These are phyloP conservation scores for Sporobolomyces phaffii DNA, from an alignment of 768 basidiomycete genomes.

Conservation along the genomic window DNA sequence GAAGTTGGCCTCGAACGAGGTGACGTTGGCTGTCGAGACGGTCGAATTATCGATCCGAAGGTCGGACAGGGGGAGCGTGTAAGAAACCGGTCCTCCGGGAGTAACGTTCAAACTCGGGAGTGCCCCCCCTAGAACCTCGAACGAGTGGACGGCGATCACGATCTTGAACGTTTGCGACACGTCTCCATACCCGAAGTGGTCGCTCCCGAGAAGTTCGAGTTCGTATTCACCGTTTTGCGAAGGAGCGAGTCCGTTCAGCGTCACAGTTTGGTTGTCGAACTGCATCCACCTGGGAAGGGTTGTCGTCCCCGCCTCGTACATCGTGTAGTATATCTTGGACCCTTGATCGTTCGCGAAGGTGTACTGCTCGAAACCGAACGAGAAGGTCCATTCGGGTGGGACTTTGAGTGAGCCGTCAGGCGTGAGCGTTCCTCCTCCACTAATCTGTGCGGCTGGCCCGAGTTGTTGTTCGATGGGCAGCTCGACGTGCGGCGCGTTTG, in stretches of 20 bases:
- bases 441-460: constrained; percentile 21
- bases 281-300: constrained; percentile 67
- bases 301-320: constrained; percentile 62
- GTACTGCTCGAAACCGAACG: constrained; percentile 67
- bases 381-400: constrained; percentile 80
- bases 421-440: constrained; percentile 38
- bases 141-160: constrained; percentile 62
- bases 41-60: constrained; percentile 60
- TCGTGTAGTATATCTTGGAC: constrained; percentile 58
- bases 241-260: constrained; percentile 74
- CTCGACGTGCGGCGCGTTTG: constrained; percentile 51
- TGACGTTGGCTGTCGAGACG: constrained; percentile 58
- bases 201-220: constrained; percentile 63
- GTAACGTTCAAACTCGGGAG: constrained; percentile 50
- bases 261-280: constrained; percentile 63
- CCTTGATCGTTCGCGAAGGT: constrained; percentile 54
- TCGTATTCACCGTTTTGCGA: constrained; percentile 47
- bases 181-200: constrained; percentile 66
- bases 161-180: constrained; percentile 58
- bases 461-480: constrained; percentile 48
- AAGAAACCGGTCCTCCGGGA: constrained; percentile 55
- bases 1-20: constrained; percentile 57
- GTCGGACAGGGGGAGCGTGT: constrained; percentile 46
- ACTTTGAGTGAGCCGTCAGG: constrained; percentile 56
- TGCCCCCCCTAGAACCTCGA: constrained; percentile 51